phyloP scores from a whole-genome alignment of 371 early-diverging fungal genomes.

The Phascolomyces articulosus region DNA sequence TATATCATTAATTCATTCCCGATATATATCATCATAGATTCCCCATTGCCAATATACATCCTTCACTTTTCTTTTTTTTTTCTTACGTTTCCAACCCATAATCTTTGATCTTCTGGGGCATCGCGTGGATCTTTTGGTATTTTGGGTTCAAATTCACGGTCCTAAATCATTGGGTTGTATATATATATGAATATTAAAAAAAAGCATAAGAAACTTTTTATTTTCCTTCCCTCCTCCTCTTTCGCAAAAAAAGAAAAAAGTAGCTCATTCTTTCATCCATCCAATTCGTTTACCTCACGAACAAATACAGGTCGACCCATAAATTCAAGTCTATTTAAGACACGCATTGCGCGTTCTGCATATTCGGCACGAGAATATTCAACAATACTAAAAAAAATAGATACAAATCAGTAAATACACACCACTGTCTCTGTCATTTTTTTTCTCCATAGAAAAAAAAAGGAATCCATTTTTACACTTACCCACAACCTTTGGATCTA shows the following conservation, averaged over 20 bases:
- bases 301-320: slow-evolving; percentile 84
- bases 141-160: slow-evolving; percentile 59
- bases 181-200: too few species aligned
- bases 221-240: too few species aligned
- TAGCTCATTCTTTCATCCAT: background rate
- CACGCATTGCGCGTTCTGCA: slow-evolving; percentile 79
- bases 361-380: slow-evolving; percentile 81
- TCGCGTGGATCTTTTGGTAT: slow-evolving; percentile 51
- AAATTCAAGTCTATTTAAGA: slow-evolving; percentile 69
- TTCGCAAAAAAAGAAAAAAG: too few species aligned
- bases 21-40: too few species aligned
- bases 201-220: too few species aligned
- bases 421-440: too few species aligned
- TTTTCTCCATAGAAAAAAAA: background rate
- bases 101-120: slow-evolving; percentile 56
- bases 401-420: too few species aligned
- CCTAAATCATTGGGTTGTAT: slow-evolving; percentile 41
- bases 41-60: background rate
- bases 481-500: slow-evolving; percentile 68
- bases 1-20: too few species aligned
- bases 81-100: slow-evolving; percentile 74
- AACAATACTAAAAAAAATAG: slow-evolving; percentile 60
- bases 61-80: background rate
- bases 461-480: slow-evolving; percentile 19
- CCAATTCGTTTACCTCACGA: slow-evolving; percentile 59